A percentile compares a stretch with the other conserved stretches of the same genome.
phyloP scores from a whole-genome alignment of 768 basidiomycete species.

The Fomitopsis pulvina region DNA sequence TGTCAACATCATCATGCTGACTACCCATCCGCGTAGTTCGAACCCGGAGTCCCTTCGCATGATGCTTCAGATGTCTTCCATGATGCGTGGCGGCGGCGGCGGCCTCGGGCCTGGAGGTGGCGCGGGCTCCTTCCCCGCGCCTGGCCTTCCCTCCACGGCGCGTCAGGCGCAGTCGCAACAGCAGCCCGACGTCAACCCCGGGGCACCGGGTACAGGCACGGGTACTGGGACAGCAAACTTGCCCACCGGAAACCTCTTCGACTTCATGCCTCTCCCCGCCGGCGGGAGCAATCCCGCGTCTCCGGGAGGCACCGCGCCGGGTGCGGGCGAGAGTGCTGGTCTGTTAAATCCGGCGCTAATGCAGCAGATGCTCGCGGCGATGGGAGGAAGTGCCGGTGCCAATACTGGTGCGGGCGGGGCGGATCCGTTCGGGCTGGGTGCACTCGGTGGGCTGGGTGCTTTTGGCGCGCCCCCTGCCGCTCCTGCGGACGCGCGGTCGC shows the following conservation, averaged over 20 bases:
- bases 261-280: conserved; percentile 16
- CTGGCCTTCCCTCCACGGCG: conserved; percentile 42
- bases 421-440: conserved; percentile 19
- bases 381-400: conserved; percentile 21
- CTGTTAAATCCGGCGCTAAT: conserved; percentile 40
- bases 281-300: conserved; percentile 1
- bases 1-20: conserved; percentile 1
- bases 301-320: conserved; percentile 13
- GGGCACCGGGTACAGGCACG: conserved; percentile 2
- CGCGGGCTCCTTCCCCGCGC: conserved; percentile 46
- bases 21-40: conserved; percentile 33
- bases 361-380: conserved; percentile 30
- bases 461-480: conserved; percentile 31
- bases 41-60: conserved; percentile 72
- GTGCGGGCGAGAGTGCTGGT: conserved; percentile 22
- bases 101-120: conserved; percentile 20
- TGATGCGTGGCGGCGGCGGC: conserved; percentile 39
- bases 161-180: conserved; percentile 19
- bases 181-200: conserved; percentile 14
- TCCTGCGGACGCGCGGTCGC: conserved; percentile 64
- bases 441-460: conserved; percentile 20
- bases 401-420: conserved; percentile 20
- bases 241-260: conserved; percentile 6
- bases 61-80: conserved; percentile 69
- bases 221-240: neutral